A percentile compares a stretch with the other conserved stretches of the same genome.
phyloP scores from a whole-genome alignment of 192 early-diverging fungal genomes.

The Coemansia sp. region DNA sequence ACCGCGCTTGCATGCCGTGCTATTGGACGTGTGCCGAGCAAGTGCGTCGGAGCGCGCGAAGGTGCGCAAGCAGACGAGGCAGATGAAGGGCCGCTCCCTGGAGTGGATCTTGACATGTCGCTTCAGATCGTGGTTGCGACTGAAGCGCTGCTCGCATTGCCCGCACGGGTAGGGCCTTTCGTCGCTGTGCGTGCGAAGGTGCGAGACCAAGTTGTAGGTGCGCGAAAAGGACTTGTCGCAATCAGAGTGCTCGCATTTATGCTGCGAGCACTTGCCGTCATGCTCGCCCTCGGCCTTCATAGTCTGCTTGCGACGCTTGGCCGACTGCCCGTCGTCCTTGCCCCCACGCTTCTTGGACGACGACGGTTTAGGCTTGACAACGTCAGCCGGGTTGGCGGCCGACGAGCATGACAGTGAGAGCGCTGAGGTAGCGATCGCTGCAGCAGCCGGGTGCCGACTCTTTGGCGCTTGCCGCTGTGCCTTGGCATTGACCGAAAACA shows the following conservation, averaged over 20 bases:
- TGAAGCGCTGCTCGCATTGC: conserved; percentile 69
- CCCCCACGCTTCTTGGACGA: conserved; percentile 18
- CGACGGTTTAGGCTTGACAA: background rate
- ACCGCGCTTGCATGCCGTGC: conserved; percentile 44
- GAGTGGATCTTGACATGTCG: conserved; percentile 72
- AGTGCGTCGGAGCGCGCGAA: conserved; percentile 55
- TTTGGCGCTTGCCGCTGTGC: background rate
- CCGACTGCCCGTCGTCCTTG: background rate
- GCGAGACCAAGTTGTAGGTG: conserved; percentile 86
- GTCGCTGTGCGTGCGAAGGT: conserved; percentile 76
- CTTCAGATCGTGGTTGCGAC: conserved; percentile 77
- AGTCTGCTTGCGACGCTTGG: conserved; percentile 26
- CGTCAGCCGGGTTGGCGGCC: conserved; percentile 17
- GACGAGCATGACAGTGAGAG: background rate
- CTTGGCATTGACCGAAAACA: conserved; percentile 41
- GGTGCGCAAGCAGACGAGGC: conserved; percentile 56
- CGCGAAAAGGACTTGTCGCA: conserved; percentile 86
- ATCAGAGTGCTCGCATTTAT: conserved; percentile 65
- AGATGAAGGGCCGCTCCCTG: conserved; percentile 61
- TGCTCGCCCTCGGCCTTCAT: background rate
- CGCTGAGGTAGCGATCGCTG: background rate
- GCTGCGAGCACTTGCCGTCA: conserved; percentile 28
- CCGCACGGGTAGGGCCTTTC: conserved; percentile 73
- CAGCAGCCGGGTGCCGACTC: too few species aligned
- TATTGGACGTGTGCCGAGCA: conserved; percentile 48